Conservation (phyloP, 139 green algal species). For the Pseudopediastrum boryanum region DNA sequence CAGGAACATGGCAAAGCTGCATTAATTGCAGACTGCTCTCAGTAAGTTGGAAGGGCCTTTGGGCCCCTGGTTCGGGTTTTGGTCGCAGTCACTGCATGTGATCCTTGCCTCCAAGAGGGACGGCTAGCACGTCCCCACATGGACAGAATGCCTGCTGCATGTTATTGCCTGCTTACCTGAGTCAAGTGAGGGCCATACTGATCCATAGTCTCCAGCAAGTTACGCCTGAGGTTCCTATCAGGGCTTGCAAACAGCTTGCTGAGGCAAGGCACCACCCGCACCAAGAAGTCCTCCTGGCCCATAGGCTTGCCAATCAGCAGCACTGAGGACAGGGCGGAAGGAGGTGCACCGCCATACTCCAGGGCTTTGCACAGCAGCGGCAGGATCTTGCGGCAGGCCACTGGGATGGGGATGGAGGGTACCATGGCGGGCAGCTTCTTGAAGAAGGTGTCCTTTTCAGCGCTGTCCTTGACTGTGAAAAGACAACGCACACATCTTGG, state of each 20-base stretch:
- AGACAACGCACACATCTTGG: too few species aligned
- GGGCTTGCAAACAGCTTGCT: constrained; percentile 87
- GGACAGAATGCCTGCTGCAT: too few species aligned
- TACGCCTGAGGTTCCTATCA: constrained; percentile 85
- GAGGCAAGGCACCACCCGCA: constrained; percentile 85
- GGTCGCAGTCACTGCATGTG: too few species aligned
- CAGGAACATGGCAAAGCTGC: too few species aligned
- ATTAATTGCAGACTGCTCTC: too few species aligned
- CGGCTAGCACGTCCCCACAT: too few species aligned
- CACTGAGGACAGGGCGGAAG: constrained; percentile 77
- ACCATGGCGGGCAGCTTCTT: constrained; percentile 62
- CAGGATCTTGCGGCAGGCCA: constrained; percentile 89
- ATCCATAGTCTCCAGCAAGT: constrained; percentile 89
- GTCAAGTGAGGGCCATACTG: constrained; percentile 66
- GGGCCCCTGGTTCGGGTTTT: too few species aligned
- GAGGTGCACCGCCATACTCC: constrained; percentile 90
- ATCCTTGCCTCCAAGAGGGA: too few species aligned
- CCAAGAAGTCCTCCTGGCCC: constrained; percentile 74
- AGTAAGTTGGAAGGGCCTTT: too few species aligned
- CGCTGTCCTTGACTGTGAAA: constrained; percentile 72
- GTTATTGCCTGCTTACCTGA: not conserved
- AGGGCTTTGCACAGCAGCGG: constrained; percentile 87
- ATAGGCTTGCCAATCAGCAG: constrained; percentile 80
- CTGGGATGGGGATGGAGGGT: constrained; percentile 61
- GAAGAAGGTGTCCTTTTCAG: constrained; percentile 88